phyloP scores from a whole-genome alignment of 495 filamentous ascomycete genomes.

The Talaromyces thailandensis region DNA sequence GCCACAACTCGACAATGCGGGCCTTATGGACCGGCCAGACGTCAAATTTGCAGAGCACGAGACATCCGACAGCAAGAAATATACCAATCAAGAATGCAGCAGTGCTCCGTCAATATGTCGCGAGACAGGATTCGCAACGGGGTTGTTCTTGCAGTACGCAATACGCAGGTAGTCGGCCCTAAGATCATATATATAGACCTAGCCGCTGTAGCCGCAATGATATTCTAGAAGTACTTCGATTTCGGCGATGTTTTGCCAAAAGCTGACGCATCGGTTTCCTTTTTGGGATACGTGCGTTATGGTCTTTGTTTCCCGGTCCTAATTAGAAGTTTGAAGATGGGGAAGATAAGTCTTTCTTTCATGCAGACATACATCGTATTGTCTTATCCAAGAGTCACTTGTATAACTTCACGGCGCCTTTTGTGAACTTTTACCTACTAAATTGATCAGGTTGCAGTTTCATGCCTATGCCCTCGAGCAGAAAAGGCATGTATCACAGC shows the following conservation, averaged over 20 bases:
- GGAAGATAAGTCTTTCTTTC: not conserved
- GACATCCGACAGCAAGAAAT: not conserved
- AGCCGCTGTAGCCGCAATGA: constrained; percentile 4
- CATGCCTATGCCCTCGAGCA: not conserved
- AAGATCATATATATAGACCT: not conserved
- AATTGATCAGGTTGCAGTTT: not conserved
- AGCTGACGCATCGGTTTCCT: not conserved
- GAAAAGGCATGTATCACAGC: not conserved
- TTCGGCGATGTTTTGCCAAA: not conserved
- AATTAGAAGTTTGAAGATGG: not conserved
- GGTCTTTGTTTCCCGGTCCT: not conserved
- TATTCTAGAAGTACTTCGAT: not conserved
- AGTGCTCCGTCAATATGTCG: not conserved
- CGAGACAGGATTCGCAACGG: not conserved
- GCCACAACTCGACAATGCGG: not conserved
- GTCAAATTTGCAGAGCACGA: not conserved
- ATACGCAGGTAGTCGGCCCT: not conserved
- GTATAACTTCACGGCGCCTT: not conserved
- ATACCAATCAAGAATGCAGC: not conserved
- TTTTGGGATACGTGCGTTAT: not conserved
- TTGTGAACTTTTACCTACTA: not conserved
- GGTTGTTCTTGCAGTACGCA: not conserved
- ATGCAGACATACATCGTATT: not conserved
- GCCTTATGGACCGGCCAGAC: not conserved
- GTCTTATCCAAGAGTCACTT: not conserved